Conservation (phyloP, 345 rosid genomes). For the Balakata baccata region DNA sequence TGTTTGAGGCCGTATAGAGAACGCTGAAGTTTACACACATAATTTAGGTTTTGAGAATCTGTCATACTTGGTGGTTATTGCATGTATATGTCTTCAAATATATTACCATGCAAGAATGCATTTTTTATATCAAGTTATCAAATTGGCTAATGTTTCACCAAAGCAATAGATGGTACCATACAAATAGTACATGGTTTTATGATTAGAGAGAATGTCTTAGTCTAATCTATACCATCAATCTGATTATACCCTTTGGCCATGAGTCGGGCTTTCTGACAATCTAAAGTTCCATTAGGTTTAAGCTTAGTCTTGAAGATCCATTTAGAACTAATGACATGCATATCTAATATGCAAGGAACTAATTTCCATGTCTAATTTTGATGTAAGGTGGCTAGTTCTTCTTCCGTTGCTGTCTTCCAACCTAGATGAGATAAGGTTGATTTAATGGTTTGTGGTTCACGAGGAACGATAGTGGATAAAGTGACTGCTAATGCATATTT, state of each 20-base stretch:
- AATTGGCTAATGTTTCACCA: not conserved
- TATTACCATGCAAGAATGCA: not conserved
- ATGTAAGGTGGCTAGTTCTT: not conserved
- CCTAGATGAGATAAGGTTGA: not conserved
- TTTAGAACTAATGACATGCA: not conserved
- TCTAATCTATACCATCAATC: not conserved
- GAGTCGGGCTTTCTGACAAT: not conserved
- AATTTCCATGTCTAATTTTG: not conserved
- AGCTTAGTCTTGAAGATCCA: not conserved
- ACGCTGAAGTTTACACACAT: not conserved
- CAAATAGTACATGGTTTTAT: not conserved
- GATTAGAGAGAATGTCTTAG: not conserved
- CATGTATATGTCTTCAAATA: not conserved
- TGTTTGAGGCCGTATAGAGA: not conserved
- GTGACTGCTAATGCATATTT: not conserved
- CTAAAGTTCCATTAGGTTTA: not conserved
- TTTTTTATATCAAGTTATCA: not conserved
- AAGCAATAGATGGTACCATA: not conserved
- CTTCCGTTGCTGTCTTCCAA: not conserved
- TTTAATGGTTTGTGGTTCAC: not conserved
- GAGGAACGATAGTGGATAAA: not conserved
- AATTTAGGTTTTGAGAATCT: not conserved
- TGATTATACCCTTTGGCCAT: not conserved
- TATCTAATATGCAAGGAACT: not conserved
- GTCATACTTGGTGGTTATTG: not conserved